Percentiles rank a stretch among this genome's conserved stretches.
Evolutionary conservation across 176 grass and related monocot species (phyloP).

Genomic region (Oryza glumipatula): DNA sequence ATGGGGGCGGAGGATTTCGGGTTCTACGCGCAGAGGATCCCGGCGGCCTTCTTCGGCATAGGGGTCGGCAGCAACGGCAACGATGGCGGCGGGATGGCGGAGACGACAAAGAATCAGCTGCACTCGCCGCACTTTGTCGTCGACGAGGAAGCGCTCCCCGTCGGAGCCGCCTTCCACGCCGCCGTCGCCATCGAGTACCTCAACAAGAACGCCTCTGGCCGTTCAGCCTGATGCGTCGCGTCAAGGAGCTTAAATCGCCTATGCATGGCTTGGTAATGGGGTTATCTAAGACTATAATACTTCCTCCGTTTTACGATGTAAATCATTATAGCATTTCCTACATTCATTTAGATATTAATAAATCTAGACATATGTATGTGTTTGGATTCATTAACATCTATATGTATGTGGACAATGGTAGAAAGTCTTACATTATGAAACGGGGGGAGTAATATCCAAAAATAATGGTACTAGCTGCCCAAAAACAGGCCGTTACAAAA

Average conservation of each 20-base stretch:
- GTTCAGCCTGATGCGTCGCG: not conserved
- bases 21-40: constrained; percentile 63
- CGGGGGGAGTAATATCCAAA: no score
- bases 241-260: no score
- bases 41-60: constrained; percentile 52
- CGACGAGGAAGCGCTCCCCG: constrained; percentile 58
- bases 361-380: no score
- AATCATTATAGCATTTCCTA: no score
- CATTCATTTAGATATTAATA: no score
- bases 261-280: no score
- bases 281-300: not conserved
- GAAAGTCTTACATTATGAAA: no score
- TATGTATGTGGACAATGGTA: no score
- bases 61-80: constrained; percentile 27
- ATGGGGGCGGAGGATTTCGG: constrained; percentile 76
- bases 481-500: no score
- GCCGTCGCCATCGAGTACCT: constrained; percentile 66
- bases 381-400: no score
- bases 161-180: constrained; percentile 69
- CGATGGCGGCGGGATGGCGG: not conserved
- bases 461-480: no score
- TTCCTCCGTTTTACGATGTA: no score
- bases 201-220: constrained; percentile 20
- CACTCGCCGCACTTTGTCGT: constrained; percentile 67
- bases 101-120: not conserved